Percentiles rank a stretch among this genome's conserved stretches.
These are phyloP conservation scores for Colletotrichum costaricense DNA, from an alignment of 2,329 filamentous ascomycete species.

Conservation along the genomic window DNA sequence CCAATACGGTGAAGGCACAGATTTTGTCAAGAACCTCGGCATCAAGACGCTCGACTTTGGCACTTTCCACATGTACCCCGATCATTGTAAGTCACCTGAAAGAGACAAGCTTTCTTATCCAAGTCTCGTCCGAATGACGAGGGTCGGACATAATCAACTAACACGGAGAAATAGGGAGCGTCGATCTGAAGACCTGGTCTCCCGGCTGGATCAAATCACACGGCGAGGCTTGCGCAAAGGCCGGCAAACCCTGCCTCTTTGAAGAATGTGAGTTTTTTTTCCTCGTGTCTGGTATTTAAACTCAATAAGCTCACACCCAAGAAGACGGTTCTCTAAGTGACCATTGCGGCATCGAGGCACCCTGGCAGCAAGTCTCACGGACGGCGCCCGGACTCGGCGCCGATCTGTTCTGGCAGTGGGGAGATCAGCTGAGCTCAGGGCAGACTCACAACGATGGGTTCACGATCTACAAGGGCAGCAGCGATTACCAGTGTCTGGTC, in stretches of 20 bases:
- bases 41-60: constrained; percentile 60
- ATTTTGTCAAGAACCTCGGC: constrained; percentile 60
- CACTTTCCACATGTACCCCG: constrained; percentile 16
- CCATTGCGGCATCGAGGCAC: constrained; percentile 58
- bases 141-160: neutral
- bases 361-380: constrained; percentile 43
- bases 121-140: neutral
- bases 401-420: constrained; percentile 48
- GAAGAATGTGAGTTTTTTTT: constrained; percentile 11
- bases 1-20: constrained; percentile 55
- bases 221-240: constrained; percentile 11
- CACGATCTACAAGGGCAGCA: constrained; percentile 52
- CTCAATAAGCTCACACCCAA: constrained; percentile 1
- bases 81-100: neutral
- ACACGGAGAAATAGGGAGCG: neutral
- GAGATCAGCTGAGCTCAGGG: constrained; percentile 47
- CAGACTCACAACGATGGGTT: constrained; percentile 50
- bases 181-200: neutral
- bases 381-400: constrained; percentile 38
- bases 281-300: neutral
- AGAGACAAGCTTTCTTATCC: neutral
- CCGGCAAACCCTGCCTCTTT: constrained; percentile 17
- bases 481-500: constrained; percentile 51
- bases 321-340: constrained; percentile 10
- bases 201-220: constrained; percentile 16